Base-by-base conservation (phyloP, 1,284 basidiomycete species). In the Naganishia albida region DNA sequence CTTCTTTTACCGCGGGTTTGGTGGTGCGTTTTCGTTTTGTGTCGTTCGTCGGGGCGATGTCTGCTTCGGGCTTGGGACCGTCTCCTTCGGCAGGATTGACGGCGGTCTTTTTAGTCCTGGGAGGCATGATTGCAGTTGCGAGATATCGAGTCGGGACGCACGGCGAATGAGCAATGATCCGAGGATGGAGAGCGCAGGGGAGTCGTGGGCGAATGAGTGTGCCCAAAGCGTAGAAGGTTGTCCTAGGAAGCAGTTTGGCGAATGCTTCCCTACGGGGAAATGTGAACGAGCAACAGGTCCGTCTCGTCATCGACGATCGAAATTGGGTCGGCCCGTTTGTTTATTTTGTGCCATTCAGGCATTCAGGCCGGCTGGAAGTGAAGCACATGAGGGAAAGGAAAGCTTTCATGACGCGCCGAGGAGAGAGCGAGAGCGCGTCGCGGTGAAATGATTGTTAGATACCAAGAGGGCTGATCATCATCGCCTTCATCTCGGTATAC, bases 331-430 rank as follows among this genome's bases (percentile, higher is more conserved):
- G 18, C n/a, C 15, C 26, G 44, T 2, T 26, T 50, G 46, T 60
- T 50, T 60, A 57, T 28, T 57, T 60, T 60, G 46, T 60, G 25
- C 40, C 20, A 44, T 20, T n/a, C n/a, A n/a, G n/a, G n/a, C n/a
- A n/a, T n/a, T n/a, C n/a, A n/a, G n/a, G n/a, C 16, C 39, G 18
- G 16, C 16, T 55, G 23, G 7, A 42, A 40, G 53, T 42, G 53
- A n/a, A 4, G 53, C 53, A 55, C 53, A 55, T 55, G 20, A 42
- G 38, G 52, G 28, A 30, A 34, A 51, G 18, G 34, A 13, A 13
- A 15, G 26, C 34, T 46, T n/a, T 50, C 57, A 60, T 60, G 57
- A 60, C 23, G 54, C 23, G 42, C 34, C 6, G 6, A 10, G 10
- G 34, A 10, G 34, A 34, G 34, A 34, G n/a, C n/a, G n/a, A n/a